phyloP scores from a whole-genome alignment of 306 rosid genomes.

The Styphnolobium japonicum region DNA sequence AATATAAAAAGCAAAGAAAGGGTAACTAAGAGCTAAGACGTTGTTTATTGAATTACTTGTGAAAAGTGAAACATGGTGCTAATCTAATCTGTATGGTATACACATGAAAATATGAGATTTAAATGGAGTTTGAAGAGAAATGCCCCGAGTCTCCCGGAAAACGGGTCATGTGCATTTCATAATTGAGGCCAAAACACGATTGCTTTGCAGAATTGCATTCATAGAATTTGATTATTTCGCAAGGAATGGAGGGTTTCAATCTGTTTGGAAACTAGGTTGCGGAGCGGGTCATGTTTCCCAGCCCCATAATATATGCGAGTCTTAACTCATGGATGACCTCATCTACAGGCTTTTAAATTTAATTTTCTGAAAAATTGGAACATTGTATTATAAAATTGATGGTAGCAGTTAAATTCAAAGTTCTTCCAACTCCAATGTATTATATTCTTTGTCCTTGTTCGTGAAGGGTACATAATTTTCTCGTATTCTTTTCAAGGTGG shows the following conservation, averaged over 20 bases:
- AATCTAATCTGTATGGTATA: neutral
- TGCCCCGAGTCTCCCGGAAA: neutral
- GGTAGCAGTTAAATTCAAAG: neutral
- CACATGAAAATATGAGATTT: neutral
- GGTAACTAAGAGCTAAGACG: neutral
- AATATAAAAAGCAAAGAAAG: neutral
- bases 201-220: neutral
- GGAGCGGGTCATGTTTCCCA: conserved; percentile 26
- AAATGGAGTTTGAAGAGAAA: neutral
- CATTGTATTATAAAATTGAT: neutral
- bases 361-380: neutral
- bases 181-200: conserved; percentile 25
- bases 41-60: neutral
- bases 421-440: neutral
- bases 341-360: neutral
- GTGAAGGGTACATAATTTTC: neutral
- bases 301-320: neutral
- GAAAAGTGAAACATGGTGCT: neutral
- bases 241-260: conserved; percentile 35
- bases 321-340: conserved; percentile 20
- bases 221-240: conserved; percentile 31
- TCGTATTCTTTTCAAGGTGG: neutral
- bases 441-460: neutral
- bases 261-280: conserved; percentile 22
- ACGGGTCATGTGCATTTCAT: conserved; percentile 35